Conservation (phyloP, 1,284 basidiomycete genomes). For the Austroboletus novae-zelandiae region DNA sequence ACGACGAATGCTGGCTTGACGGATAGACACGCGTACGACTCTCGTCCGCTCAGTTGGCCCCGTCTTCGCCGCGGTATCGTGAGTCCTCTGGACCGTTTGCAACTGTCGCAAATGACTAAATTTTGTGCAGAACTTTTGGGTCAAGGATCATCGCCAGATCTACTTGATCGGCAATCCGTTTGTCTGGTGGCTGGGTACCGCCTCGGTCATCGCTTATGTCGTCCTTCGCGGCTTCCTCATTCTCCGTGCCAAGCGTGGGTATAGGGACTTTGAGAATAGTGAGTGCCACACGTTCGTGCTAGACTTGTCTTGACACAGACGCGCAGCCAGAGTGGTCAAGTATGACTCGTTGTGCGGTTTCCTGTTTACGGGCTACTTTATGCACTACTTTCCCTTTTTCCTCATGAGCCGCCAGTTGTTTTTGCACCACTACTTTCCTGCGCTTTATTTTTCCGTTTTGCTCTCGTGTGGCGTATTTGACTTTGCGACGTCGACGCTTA, state of each 20-base stretch:
- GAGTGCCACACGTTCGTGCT: constrained; percentile 31
- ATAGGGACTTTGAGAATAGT: constrained; percentile 90
- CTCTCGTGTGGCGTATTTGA: constrained; percentile 82
- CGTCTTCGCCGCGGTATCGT: constrained; percentile 89
- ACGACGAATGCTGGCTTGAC: constrained; percentile 95
- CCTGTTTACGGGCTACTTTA: constrained; percentile 88
- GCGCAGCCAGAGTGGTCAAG: constrained; percentile 79
- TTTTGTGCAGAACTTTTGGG: constrained; percentile 86
- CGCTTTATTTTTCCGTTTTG: constrained; percentile 91
- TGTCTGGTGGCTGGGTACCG: constrained; percentile 85
- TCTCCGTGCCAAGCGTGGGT: constrained; percentile 88
- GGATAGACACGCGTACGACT: constrained; percentile 93
- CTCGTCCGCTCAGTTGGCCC: constrained; percentile 89
- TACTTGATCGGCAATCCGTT: constrained; percentile 95
- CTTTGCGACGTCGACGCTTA: constrained; percentile 74
- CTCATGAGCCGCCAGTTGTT: constrained; percentile 96
- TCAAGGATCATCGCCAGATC: constrained; percentile 92
- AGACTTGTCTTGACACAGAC: background rate
- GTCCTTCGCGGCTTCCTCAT: constrained; percentile 75
- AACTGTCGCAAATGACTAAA: background rate
- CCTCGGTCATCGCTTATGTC: constrained; percentile 69
- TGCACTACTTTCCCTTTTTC: constrained; percentile 97
- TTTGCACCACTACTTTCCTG: constrained; percentile 96
- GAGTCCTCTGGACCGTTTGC: constrained; percentile 34
- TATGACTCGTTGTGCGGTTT: constrained; percentile 92